phyloP scores from a whole-genome alignment of 2,329 filamentous ascomycete species.

The Orbilia blumenaviensis region DNA sequence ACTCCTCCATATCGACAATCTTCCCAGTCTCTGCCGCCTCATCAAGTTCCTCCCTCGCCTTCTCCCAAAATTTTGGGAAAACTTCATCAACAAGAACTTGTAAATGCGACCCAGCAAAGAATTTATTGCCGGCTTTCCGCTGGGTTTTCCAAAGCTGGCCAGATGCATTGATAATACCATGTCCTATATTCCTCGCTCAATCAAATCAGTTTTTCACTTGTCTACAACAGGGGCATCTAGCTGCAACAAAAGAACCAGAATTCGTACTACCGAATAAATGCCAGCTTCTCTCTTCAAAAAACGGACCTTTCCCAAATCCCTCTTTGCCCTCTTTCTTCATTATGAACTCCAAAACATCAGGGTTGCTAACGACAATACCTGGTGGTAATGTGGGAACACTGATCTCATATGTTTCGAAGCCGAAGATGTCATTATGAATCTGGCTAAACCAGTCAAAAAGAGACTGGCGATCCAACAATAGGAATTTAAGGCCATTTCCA shows the following conservation, averaged over 20 bases:
- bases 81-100: constrained; percentile 68
- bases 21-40: constrained; percentile 56
- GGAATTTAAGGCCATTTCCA: constrained; percentile 49
- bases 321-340: constrained; percentile 67
- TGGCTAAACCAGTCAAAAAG: constrained; percentile 52
- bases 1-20: constrained; percentile 68
- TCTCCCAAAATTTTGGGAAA: constrained; percentile 67
- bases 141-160: constrained; percentile 72
- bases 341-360: constrained; percentile 70
- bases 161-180: constrained; percentile 74
- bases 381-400: constrained; percentile 71
- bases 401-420: constrained; percentile 71
- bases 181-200: constrained; percentile 61
- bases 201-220: background rate
- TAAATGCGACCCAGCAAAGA: constrained; percentile 69
- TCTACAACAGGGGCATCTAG: background rate
- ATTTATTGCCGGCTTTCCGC: constrained; percentile 69
- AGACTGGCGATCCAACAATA: constrained; percentile 39
- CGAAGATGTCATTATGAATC: constrained; percentile 61
- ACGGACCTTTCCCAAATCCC: constrained; percentile 70
- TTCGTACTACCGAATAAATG: constrained; percentile 68
- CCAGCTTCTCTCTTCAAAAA: constrained; percentile 70
- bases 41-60: constrained; percentile 62
- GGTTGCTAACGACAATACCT: constrained; percentile 71
- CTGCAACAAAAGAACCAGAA: constrained; percentile 26